Evolutionary conservation across 208 protist species (phyloP).

Genomic region (Herpetomonas samuelpessoai): DNA sequence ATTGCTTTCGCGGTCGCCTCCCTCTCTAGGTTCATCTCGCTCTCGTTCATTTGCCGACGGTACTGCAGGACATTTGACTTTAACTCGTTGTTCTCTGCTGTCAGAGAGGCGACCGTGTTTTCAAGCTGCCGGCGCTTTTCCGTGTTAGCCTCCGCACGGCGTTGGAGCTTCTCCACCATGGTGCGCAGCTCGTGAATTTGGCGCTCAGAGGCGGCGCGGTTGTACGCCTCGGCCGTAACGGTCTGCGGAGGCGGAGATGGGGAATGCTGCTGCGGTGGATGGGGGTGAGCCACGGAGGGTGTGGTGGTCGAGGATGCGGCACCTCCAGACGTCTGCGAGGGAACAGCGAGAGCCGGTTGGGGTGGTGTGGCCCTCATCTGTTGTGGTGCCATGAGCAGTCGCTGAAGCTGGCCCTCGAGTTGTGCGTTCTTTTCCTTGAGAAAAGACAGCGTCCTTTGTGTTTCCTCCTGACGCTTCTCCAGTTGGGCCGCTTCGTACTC

Average conservation of each 20-base stretch:
- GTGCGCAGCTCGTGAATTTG: slow-evolving; percentile 22
- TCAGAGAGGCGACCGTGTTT: slow-evolving; percentile 20
- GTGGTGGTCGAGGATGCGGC: not conserved
- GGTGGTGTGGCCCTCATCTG: slow-evolving; percentile 8
- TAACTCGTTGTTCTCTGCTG: slow-evolving; percentile 36
- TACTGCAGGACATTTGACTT: slow-evolving; percentile 37
- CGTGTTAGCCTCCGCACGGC: not conserved
- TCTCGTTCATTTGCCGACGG: slow-evolving; percentile 62
- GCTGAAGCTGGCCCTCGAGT: slow-evolving; percentile 72
- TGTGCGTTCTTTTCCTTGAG: slow-evolving; percentile 48
- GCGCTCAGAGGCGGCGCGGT: slow-evolving; percentile 32
- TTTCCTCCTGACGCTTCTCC: slow-evolving; percentile 7
- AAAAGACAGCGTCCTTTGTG: slow-evolving; percentile 31
- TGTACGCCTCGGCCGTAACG: slow-evolving; percentile 24
- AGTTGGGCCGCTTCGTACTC: slow-evolving; percentile 33
- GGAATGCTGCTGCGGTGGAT: not conserved
- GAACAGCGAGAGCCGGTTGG: not conserved
- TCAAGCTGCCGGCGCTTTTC: slow-evolving; percentile 23
- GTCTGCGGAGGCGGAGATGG: slow-evolving; percentile 4
- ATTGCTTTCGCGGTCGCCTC: slow-evolving; percentile 26
- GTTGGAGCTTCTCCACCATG: slow-evolving; percentile 13
- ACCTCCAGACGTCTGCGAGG: not conserved
- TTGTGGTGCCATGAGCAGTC: slow-evolving; percentile 24
- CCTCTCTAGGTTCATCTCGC: slow-evolving; percentile 47
- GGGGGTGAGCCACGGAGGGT: not conserved